Base-by-base conservation (phyloP, 805 yeast species). In the Lachancea mirantina region DNA sequence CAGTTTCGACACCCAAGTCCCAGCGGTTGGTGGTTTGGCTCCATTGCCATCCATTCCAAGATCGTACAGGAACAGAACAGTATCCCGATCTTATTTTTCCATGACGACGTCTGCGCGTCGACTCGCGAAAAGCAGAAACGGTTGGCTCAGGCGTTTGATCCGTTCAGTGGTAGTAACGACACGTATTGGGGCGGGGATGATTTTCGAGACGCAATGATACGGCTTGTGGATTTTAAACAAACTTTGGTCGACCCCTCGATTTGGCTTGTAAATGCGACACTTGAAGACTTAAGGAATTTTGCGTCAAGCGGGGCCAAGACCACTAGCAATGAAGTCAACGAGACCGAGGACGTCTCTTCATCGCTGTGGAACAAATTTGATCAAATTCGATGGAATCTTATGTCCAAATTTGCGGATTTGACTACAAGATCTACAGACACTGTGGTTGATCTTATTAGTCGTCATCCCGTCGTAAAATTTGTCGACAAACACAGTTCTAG, bases 131-230 rank as follows among this genome's bases (percentile, higher is more conserved):
- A 73, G 41, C 80, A 76, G 41, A 69, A 72, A 31, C 52, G 72
- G 33, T 69, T 78, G 33, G 74, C 72, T 44, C 73, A 74, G 47
- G 62, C 70, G 9, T 85, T 88, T 53, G 83, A 81, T 38, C 87
- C 94, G 0, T 88, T 85, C 53, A 72, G 72, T 10, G 64, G 65
- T 23, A 56, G 62, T 1, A 65, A 64, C 16, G 69, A 67, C 21
- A 53, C 84, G 23, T 82, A 77, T 44, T 92, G 97, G 96, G 98
- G 99, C 14, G 99, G 96, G 1, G 73, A 70, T 26, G 81, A 83
- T 44, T 78, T 92, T 38, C 57, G 84, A 38, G 62, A 66, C 27
- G 68, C 65, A 9, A 58, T 92, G 24, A 61, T 65, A 19, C 56
- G 60, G 23, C 66, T 70, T 41, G 75, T 82, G 19, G 76, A 74